phyloP scores from a whole-genome alignment of 495 filamentous ascomycete genomes.

The Darksidea phi region DNA sequence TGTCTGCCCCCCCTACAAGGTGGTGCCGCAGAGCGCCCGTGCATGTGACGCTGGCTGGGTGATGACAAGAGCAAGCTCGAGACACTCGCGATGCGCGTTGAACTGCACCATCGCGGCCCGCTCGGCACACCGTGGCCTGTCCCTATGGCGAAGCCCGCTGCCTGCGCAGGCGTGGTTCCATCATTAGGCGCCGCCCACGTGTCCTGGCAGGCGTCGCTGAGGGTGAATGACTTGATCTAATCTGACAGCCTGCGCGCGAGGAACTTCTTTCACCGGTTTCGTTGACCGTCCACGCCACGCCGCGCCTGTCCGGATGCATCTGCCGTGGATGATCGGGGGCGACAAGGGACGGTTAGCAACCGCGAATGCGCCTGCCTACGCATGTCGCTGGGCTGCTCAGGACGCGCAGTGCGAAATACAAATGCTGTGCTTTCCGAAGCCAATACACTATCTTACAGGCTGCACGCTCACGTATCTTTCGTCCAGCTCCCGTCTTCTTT shows the following conservation, averaged over 20 bases:
- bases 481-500: slow-evolving; percentile 66
- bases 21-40: no score
- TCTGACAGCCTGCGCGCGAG: slow-evolving; percentile 33
- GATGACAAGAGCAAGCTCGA: slow-evolving; percentile 35
- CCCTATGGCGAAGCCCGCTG: slow-evolving; percentile 31
- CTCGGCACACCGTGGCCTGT: slow-evolving; percentile 13
- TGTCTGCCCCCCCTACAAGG: not conserved
- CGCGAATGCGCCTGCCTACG: no score
- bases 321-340: not conserved
- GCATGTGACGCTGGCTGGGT: slow-evolving; percentile 26
- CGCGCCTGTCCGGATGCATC: not conserved
- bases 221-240: slow-evolving; percentile 44
- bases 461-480: slow-evolving; percentile 54
- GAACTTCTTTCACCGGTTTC: not conserved
- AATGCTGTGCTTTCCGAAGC: no score
- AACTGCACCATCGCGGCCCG: slow-evolving; percentile 19
- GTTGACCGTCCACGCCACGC: not conserved
- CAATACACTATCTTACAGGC: slow-evolving; percentile 2
- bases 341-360: no score
- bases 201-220: slow-evolving; percentile 29
- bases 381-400: no score
- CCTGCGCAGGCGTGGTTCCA: slow-evolving; percentile 28
- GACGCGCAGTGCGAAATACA: no score
- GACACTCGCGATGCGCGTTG: slow-evolving; percentile 3
- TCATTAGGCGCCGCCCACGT: slow-evolving; percentile 14